A percentile compares a stretch with the other conserved stretches of the same genome.
Conservation (phyloP, 1,139 yeast species). For the Wickerhamiella infanticola region DNA sequence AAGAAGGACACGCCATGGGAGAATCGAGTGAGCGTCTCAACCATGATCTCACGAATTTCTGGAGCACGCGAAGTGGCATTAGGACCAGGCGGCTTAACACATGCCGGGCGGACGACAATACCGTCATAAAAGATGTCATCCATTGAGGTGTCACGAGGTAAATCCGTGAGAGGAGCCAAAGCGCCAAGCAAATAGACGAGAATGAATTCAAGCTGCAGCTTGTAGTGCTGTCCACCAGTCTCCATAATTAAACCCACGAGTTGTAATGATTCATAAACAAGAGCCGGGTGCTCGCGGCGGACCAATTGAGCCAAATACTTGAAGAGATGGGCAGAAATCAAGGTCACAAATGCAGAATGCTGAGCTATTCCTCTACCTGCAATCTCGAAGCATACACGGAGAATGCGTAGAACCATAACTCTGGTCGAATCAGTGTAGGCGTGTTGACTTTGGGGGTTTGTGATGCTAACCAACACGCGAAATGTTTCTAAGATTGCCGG, state of each 20-base stretch:
- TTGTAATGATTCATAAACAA: conserved; percentile 62
- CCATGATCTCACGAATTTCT: conserved; percentile 57
- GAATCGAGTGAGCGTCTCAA: conserved; percentile 69
- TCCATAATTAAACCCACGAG: conserved; percentile 45
- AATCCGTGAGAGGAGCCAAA: conserved; percentile 25
- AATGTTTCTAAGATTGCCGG: conserved; percentile 52
- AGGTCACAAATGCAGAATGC: conserved; percentile 50
- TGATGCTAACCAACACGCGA: conserved; percentile 64
- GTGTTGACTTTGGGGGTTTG: conserved; percentile 67
- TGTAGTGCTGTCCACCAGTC: conserved; percentile 23
- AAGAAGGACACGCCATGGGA: conserved; percentile 68
- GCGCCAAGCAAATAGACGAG: conserved; percentile 27
- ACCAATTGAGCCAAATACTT: conserved; percentile 71
- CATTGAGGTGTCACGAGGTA: conserved; percentile 27
- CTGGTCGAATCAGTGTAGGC: conserved; percentile 82
- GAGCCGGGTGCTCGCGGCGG: conserved; percentile 49
- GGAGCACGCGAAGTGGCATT: conserved; percentile 18
- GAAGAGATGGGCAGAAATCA: conserved; percentile 66
- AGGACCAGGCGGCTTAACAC: conserved; percentile 19
- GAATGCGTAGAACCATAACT: conserved; percentile 61
- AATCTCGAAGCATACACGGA: conserved; percentile 70
- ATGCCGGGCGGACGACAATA: conserved; percentile 25
- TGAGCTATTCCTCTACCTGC: conserved; percentile 52
- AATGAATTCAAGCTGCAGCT: conserved; percentile 29
- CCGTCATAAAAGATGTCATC: conserved; percentile 29